phyloP scores from a whole-genome alignment of 768 basidiomycete species.

The Naganishia friedmannii region DNA sequence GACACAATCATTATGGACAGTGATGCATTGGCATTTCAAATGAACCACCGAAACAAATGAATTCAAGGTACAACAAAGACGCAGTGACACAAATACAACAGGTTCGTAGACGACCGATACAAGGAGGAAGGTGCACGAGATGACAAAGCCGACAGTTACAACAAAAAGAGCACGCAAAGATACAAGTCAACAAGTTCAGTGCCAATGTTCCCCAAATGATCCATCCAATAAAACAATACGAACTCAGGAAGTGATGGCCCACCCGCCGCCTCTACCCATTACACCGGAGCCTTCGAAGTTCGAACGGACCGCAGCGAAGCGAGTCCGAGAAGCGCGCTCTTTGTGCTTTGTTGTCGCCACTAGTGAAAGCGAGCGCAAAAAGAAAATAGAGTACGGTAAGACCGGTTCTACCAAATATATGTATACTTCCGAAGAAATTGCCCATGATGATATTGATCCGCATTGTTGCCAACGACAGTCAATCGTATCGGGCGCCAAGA shows the following conservation, averaged over 20 bases:
- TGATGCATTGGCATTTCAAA: neutral
- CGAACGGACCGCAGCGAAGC: conserved; percentile 10
- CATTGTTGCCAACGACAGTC: conserved; percentile 24
- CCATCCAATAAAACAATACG: conserved; percentile 8
- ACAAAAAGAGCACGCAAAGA: neutral
- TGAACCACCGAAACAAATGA: neutral
- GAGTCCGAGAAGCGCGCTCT: neutral
- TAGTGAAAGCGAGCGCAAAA: conserved; percentile 20
- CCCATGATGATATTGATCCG: conserved; percentile 2
- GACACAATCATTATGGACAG: too few relatives aligned
- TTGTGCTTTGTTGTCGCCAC: conserved; percentile 4
- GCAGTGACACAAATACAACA: neutral
- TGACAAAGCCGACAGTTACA: neutral
- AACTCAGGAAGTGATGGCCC: conserved; percentile 23
- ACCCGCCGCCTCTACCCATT: conserved; percentile 20
- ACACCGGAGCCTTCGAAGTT: neutral
- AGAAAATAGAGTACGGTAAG: conserved; percentile 18
- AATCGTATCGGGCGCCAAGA: conserved; percentile 13
- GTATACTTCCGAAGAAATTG: neutral
- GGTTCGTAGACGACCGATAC: neutral
- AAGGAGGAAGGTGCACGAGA: neutral
- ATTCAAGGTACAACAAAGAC: neutral
- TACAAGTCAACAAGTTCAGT: conserved; percentile 16
- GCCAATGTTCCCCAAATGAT: neutral
- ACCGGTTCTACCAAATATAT: neutral